Base-by-base conservation (phyloP, 202 grass and related monocot species). In the Brachypodium distachyon region DNA sequence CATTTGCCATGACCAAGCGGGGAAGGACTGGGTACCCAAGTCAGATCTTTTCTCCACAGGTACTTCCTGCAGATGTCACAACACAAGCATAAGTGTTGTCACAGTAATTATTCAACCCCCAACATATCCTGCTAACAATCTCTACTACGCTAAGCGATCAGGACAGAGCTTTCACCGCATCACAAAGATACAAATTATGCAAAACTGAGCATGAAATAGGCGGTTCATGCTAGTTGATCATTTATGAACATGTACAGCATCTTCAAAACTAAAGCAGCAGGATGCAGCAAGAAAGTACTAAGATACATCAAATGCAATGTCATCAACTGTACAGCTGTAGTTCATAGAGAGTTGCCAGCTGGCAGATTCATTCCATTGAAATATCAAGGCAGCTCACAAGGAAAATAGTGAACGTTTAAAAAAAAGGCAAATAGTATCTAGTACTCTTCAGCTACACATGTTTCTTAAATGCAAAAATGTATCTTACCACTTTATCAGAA, bases 1-100 rank as follows among this genome's bases (percentile, higher is more conserved):
- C 48, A 22, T 9, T 17, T 94, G 91, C 94, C 94, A 94, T 36
- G 79, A 84, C 94, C 84, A 94, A 33, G 62, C 21, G 21, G 94
- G 79, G 44, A 82, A 43, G 67, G 72, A 32, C 43, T 67, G 42
- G 50, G 79, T 59, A 32, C n/a, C n/a, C 73, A 58, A 26, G 71
- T 89, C 91, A 33, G 75, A 63, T 55, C 77, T 87, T 71, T 74
- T 90, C 83, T 85, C 78, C 75, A 21, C 73, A 3, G 47, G 64
- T 85, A 75, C 76, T 83, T 90, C 89, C 93, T 96, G 74, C 61
- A 74, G 61, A 56, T 66, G 36, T 9, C 53, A 53, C 0, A 48
- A 28, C 36, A 73, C 50, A 72, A 62, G 58, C 19, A 32, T 77
- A 38, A 89, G 72, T 66, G 10, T 27, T 70, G 60, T 43, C 50